Evolutionary conservation across 1,139 yeast species (phyloP).

Genomic region (Hanseniaspora sp.): DNA sequence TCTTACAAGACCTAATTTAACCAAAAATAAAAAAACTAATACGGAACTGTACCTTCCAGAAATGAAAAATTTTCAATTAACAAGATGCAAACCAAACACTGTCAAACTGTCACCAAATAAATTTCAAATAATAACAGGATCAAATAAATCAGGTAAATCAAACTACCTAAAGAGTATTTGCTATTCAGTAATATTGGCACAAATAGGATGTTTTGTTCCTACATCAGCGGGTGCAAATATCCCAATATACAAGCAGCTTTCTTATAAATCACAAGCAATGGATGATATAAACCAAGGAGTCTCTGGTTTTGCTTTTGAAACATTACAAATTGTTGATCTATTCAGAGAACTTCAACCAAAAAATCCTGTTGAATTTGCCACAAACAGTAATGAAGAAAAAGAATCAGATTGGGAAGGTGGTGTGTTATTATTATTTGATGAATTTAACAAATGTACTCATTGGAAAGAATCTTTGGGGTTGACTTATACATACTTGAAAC

Average conservation of each 20-base stretch:
- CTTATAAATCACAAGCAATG: slow-evolving; percentile 2
- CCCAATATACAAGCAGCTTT: background rate
- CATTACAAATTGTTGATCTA: background rate
- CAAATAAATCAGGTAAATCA: slow-evolving; percentile 97
- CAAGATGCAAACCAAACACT: background rate
- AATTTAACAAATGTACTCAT: background rate
- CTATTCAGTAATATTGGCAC: slow-evolving; percentile 70
- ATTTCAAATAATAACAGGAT: slow-evolving; percentile 61
- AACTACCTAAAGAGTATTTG: slow-evolving; percentile 86
- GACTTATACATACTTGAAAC: background rate
- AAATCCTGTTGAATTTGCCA: background rate
- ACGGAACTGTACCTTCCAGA: background rate
- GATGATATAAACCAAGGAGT: slow-evolving; percentile 1
- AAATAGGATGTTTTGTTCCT: slow-evolving; percentile 83
- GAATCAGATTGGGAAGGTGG: background rate
- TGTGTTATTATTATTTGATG: background rate
- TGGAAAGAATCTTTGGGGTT: background rate
- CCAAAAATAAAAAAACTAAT: background rate
- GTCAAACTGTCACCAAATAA: background rate
- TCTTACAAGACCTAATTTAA: background rate
- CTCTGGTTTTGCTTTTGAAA: slow-evolving; percentile 2
- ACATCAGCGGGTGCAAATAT: slow-evolving; percentile 32
- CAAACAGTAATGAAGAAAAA: background rate
- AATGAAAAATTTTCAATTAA: background rate
- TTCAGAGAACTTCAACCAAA: background rate